A percentile compares a stretch with the other conserved stretches of the same genome.
phyloP scores from a whole-genome alignment of 2,329 filamentous ascomycete genomes.

The Sphaerulina populicola region DNA sequence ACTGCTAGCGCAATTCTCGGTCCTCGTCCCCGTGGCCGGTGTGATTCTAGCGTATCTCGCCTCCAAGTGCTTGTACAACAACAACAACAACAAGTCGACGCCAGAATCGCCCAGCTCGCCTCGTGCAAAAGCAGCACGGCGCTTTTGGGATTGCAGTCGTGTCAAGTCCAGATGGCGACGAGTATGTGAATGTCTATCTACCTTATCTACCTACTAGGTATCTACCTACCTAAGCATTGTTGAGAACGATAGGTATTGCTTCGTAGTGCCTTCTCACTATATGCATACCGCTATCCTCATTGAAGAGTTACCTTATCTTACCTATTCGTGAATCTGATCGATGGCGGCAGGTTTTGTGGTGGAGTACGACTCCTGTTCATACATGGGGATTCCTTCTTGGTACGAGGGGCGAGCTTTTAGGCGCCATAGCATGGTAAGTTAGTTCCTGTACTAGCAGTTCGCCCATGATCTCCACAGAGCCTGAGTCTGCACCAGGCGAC shows the following conservation, averaged over 20 bases:
- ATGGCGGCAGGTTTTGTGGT: constrained; percentile 28
- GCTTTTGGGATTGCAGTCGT: background rate
- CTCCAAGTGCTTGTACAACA: constrained; percentile 1
- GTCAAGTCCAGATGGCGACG: constrained; percentile 20
- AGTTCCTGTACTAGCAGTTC: too few species aligned
- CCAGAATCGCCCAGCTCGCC: constrained; percentile 35
- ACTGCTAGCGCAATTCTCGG: constrained; percentile 48
- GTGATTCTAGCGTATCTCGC: constrained; percentile 36
- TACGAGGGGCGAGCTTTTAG: constrained; percentile 45
- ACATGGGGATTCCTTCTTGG: constrained; percentile 36
- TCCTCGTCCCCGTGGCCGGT: constrained; percentile 40
- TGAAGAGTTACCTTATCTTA: background rate
- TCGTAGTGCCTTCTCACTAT: background rate
- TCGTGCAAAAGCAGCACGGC: constrained; percentile 30
- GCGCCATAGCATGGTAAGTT: constrained; percentile 37
- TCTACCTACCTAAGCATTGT: background rate
- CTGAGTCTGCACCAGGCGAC: too few species aligned
- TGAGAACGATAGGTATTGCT: too few species aligned
- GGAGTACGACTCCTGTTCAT: constrained; percentile 22
- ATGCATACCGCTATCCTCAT: background rate
- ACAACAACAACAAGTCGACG: background rate
- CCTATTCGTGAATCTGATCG: background rate
- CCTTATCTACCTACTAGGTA: too few species aligned
- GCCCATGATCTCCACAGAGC: too few species aligned
- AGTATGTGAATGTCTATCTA: background rate